These are phyloP conservation scores for Mycotypha africana DNA, from an alignment of 371 early-diverging fungal species.

Conservation along the genomic window DNA sequence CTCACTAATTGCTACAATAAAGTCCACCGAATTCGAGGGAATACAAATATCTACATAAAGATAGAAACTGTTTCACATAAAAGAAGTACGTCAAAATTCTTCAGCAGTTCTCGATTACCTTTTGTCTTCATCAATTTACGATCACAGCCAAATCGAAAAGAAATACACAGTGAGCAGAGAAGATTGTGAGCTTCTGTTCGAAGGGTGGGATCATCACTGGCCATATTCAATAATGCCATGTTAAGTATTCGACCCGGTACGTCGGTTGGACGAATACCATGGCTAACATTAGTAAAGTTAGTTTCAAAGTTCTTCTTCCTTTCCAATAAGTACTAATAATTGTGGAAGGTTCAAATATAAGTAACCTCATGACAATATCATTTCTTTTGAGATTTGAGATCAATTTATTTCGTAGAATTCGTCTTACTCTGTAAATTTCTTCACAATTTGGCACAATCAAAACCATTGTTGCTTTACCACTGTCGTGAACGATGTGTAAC, in stretches of 20 bases:
- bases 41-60: slow-evolving; percentile 67
- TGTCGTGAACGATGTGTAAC: slow-evolving; percentile 61
- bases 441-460: slow-evolving; percentile 71
- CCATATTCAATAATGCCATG: slow-evolving; percentile 85
- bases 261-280: slow-evolving; percentile 76
- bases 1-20: slow-evolving; percentile 71
- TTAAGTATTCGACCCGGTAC: slow-evolving; percentile 88
- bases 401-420: too few species aligned
- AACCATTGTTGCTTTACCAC: slow-evolving; percentile 49
- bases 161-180: slow-evolving; percentile 66
- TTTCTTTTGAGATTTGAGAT: too few species aligned
- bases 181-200: slow-evolving; percentile 81
- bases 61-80: neutral
- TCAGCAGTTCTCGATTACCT: slow-evolving; percentile 19
- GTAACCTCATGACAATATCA: too few species aligned
- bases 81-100: neutral
- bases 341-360: too few species aligned
- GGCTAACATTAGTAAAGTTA: slow-evolving; percentile 50
- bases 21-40: slow-evolving; percentile 76
- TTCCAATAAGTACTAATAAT: slow-evolving; percentile 32
- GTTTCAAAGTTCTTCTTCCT: slow-evolving; percentile 58
- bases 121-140: slow-evolving; percentile 69
- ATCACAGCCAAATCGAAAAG: slow-evolving; percentile 74
- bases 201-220: slow-evolving; percentile 69
- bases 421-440: slow-evolving; percentile 58